Conservation (phyloP, 331 rosid genomes). For the Rosa hybrid region DNA sequence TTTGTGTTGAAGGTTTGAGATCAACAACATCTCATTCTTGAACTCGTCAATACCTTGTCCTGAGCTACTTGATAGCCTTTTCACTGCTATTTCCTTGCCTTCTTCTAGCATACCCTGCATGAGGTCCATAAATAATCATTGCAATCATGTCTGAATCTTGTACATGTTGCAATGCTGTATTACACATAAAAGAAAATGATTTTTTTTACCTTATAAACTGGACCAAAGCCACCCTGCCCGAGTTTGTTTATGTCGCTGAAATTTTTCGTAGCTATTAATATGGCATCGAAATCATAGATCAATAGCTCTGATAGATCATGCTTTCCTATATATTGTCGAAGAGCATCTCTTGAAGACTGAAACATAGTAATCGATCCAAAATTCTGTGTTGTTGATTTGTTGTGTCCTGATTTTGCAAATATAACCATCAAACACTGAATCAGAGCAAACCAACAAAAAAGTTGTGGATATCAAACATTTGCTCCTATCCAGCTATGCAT, state of each 20-base stretch:
- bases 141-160: background rate
- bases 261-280: conserved; percentile 22
- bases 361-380: background rate
- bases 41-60: conserved; percentile 50
- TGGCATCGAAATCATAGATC: conserved; percentile 7
- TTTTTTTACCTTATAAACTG: conserved; percentile 27
- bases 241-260: conserved; percentile 25
- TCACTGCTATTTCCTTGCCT: conserved; percentile 44
- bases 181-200: background rate
- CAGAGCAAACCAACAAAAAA: background rate
- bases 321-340: conserved; percentile 8
- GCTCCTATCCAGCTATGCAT: background rate
- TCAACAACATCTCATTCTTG: conserved; percentile 41
- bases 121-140: background rate
- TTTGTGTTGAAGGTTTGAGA: conserved; percentile 46
- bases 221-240: conserved; percentile 38
- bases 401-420: conserved; percentile 8
- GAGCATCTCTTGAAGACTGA: background rate
- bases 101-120: conserved; percentile 34
- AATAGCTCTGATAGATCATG: conserved; percentile 4
- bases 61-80: conserved; percentile 40
- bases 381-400: background rate
- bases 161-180: background rate
- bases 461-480: background rate
- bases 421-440: background rate